Percentiles rank a stretch among this genome's conserved stretches.
phyloP scores from a whole-genome alignment of 2,329 filamentous ascomycete genomes.

The Incumbomyces lentus region DNA sequence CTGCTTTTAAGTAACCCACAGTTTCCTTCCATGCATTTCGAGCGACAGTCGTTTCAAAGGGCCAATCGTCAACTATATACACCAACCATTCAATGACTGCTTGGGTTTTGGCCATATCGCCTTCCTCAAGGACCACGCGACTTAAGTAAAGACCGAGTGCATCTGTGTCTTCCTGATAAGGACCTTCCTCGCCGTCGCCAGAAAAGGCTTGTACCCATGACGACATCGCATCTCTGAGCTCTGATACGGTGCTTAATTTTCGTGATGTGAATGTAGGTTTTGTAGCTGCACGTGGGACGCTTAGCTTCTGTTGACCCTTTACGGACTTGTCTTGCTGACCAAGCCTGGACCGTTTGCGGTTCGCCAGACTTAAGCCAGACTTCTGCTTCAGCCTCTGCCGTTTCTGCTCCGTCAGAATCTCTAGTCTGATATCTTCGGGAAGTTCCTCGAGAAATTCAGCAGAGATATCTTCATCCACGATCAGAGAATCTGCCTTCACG shows the following conservation, averaged over 20 bases:
- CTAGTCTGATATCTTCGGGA: slow-evolving; percentile 66
- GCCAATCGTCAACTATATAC: slow-evolving; percentile 30
- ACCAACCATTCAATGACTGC: slow-evolving; percentile 57
- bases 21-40: slow-evolving; percentile 35
- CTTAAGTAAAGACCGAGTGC: slow-evolving; percentile 64
- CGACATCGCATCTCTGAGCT: slow-evolving; percentile 63
- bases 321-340: slow-evolving; percentile 9
- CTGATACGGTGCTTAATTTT: slow-evolving; percentile 44
- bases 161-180: slow-evolving; percentile 66
- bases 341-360: slow-evolving; percentile 21
- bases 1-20: slow-evolving; percentile 30
- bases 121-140: slow-evolving; percentile 63
- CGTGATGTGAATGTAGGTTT: slow-evolving; percentile 53
- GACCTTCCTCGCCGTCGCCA: slow-evolving; percentile 70
- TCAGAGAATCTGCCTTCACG: slow-evolving; percentile 17
- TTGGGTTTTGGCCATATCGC: slow-evolving; percentile 64
- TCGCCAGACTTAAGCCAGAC: slow-evolving; percentile 38
- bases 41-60: slow-evolving; percentile 31
- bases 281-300: slow-evolving; percentile 40
- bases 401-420: slow-evolving; percentile 67
- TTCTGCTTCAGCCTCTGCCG: slow-evolving; percentile 49
- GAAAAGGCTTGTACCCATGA: slow-evolving; percentile 67
- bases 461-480: slow-evolving; percentile 40
- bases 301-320: slow-evolving; percentile 30
- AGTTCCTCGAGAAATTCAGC: slow-evolving; percentile 69